Evolutionary conservation across 1,284 basidiomycete species (phyloP), one percentile per base, ranked within the genome.

Genomic region (Ceratobasidium sp.): DNA sequence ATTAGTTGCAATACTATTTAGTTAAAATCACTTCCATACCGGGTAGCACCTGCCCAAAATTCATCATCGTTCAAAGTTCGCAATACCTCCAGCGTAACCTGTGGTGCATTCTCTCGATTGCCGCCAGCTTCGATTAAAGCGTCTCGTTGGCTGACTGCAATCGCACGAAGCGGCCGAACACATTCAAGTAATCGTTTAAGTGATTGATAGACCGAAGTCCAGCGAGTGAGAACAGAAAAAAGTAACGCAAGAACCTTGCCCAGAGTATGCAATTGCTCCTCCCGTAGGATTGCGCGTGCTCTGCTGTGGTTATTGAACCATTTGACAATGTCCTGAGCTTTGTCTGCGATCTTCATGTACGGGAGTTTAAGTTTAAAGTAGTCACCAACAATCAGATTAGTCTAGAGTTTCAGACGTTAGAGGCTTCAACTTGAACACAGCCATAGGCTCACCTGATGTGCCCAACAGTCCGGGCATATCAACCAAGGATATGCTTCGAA

Each of bases 161-260:
- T 73, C 0, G 72, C 30, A 61, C 67, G 46, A 14, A 82, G 49
- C 2, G 77, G 62, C 14, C 28, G 49, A 30, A 77, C 50, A 2
- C 82, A 43, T 7, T 75, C 54, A 32, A 77, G 73, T 9, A 81
- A 74, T 1, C 79, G 77, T 0, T 62, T 21, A 1, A 77, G 30
- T 11, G 78, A 67, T n/a, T 76, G 75, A 57, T 78, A 81, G 30
- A 82, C 79, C 0, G 78, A 75, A 0, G 79, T 81, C 81, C 81
- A 83, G 0, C 80, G 76, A 0, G 80, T 82, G 21, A 79, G 44
- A 6, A 77, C 77, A 14, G 82, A 80, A 8, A 78, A 77, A 41
- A 83, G 76, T 35, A 83, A 77, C 0, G 75, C 74, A n/a, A 77
- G 72, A 28, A 72, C 44, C 32, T 67, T 73, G 23, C 54, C 14